Conservation (phyloP, 1,139 yeast species). For the Pichia sp. region DNA sequence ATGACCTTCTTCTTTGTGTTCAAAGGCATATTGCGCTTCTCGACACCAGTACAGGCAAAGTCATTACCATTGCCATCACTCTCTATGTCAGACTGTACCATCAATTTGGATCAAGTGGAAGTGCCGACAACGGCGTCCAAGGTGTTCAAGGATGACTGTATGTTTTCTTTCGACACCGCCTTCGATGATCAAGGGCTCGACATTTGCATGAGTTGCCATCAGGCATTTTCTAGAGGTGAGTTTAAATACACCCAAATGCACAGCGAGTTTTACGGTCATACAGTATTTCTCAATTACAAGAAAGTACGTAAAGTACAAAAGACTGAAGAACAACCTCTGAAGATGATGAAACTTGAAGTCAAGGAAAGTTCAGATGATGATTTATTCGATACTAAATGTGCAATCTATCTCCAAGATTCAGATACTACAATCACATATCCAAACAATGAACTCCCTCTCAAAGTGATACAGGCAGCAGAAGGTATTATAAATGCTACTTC, state of each 20-base stretch:
- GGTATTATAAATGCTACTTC: slow-evolving; percentile 61
- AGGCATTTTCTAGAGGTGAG: slow-evolving; percentile 49
- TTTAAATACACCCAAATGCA: slow-evolving; percentile 53
- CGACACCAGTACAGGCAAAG: too few species aligned
- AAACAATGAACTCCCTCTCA: slow-evolving; percentile 15
- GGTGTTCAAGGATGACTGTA: slow-evolving; percentile 78
- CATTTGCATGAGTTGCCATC: slow-evolving; percentile 61
- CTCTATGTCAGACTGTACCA: too few species aligned
- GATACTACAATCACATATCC: slow-evolving; percentile 24
- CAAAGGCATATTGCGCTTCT: too few species aligned
- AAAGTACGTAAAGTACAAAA: slow-evolving; percentile 38
- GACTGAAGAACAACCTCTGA: slow-evolving; percentile 36
- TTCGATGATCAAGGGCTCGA: slow-evolving; percentile 60
- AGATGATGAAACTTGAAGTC: slow-evolving; percentile 69
- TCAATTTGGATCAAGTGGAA: slow-evolving; percentile 5
- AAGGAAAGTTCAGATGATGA: slow-evolving; percentile 66
- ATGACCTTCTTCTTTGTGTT: too few species aligned
- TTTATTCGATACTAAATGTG: slow-evolving; percentile 43
- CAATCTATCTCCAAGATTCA: slow-evolving; percentile 37
- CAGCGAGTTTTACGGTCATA: slow-evolving; percentile 42
- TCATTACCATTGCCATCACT: too few species aligned
- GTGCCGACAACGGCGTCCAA: slow-evolving; percentile 19
- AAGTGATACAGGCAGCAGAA: slow-evolving; percentile 30
- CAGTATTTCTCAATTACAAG: slow-evolving; percentile 48
- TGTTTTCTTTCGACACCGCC: slow-evolving; percentile 71